Percentiles rank a stretch among this genome's conserved stretches.
Conservation (phyloP, 164 flowering plant species). For the Vitis riparia region DNA sequence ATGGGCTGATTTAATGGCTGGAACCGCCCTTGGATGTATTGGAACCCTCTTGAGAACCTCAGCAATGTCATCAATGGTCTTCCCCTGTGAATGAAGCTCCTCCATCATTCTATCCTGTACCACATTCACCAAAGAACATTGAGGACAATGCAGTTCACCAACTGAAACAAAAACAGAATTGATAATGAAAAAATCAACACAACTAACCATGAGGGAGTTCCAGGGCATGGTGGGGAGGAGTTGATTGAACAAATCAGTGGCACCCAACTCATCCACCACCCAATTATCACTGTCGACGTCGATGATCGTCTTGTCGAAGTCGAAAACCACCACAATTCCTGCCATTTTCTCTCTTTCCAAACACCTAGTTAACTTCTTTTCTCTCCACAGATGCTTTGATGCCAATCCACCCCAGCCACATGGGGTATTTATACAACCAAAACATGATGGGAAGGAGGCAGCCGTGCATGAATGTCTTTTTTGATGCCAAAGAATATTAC, state of each 20-base stretch:
- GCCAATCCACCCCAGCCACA: too few species aligned
- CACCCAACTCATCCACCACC: conserved; percentile 69
- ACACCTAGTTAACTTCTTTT: background rate
- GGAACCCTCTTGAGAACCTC: conserved; percentile 41
- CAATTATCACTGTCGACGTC: conserved; percentile 79
- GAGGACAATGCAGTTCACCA: background rate
- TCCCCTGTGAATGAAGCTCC: conserved; percentile 50
- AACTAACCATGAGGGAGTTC: conserved; percentile 72
- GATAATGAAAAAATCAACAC: background rate
- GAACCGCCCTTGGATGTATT: conserved; percentile 46
- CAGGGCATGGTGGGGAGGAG: conserved; percentile 81
- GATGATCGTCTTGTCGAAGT: conserved; percentile 80
- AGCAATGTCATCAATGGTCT: conserved; percentile 43
- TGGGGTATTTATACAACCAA: too few species aligned
- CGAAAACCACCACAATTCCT: conserved; percentile 60
- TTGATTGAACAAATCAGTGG: conserved; percentile 55
- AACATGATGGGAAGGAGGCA: too few species aligned
- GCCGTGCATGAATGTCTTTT: too few species aligned
- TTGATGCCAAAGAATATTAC: too few species aligned
- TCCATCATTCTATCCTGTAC: conserved; percentile 64
- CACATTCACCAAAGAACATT: background rate
- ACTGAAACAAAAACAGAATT: background rate
- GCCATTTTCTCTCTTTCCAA: conserved; percentile 30
- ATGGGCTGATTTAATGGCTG: conserved; percentile 50
- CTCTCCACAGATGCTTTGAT: too few species aligned